Evolutionary conservation across 140 eudicot species (phyloP).

Genomic region (Cichorium intybus): DNA sequence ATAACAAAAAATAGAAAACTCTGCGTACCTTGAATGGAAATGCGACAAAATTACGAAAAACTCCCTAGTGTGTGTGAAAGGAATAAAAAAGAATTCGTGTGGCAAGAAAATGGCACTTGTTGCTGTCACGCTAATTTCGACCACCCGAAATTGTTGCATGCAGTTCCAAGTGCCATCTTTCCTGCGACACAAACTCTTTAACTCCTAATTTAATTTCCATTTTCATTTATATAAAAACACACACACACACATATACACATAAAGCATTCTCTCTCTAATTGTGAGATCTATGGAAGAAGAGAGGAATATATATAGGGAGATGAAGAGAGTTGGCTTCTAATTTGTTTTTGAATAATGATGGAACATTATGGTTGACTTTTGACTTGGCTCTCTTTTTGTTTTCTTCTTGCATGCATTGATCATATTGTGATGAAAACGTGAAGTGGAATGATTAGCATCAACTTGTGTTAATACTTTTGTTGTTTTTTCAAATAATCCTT

Average conservation of each 20-base stretch:
- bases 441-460: slow-evolving; percentile 20
- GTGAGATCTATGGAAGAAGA: neutral
- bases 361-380: slow-evolving; percentile 6
- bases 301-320: too few species aligned
- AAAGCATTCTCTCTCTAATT: slow-evolving; percentile 1
- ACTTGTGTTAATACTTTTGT: too few species aligned
- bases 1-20: neutral
- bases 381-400: neutral
- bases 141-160: neutral
- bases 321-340: neutral
- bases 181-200: slow-evolving; percentile 32
- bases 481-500: too few species aligned
- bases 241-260: too few species aligned
- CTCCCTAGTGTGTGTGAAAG: neutral
- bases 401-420: slow-evolving; percentile 8
- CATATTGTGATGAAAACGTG: slow-evolving; percentile 19
- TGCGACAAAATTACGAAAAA: neutral
- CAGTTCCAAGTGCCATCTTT: slow-evolving; percentile 29
- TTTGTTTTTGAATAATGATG: slow-evolving; percentile 7
- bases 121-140: neutral
- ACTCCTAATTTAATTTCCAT: slow-evolving; percentile 19
- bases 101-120: slow-evolving; percentile 30
- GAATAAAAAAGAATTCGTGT: slow-evolving; percentile 26
- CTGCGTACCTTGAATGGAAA: slow-evolving; percentile 8
- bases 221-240: neutral